Percentiles rank a stretch among this genome's conserved stretches.
These are phyloP conservation scores for Diplotaxis tenuifolia DNA, from an alignment of 345 rosid species.

Conservation along the genomic window DNA sequence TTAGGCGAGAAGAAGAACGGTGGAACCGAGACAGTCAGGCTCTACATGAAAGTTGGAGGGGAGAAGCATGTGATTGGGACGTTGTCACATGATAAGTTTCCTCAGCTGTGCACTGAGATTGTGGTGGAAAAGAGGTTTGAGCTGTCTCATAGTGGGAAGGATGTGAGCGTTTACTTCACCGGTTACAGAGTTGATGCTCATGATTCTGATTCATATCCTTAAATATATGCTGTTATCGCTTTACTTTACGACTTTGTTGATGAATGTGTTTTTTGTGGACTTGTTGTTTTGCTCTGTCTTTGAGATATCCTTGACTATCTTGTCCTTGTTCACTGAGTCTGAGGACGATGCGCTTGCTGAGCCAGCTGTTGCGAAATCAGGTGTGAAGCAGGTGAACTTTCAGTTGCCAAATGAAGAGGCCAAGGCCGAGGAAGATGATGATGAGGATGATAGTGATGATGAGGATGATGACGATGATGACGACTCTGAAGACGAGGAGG, in stretches of 20 bases:
- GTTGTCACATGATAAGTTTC: slow-evolving; percentile 58
- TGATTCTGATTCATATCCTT: slow-evolving; percentile 47
- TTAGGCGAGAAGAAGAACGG: slow-evolving; percentile 58
- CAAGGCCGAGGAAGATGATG: slow-evolving; percentile 33
- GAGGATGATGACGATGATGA: slow-evolving; percentile 30
- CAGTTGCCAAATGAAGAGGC: slow-evolving; percentile 42
- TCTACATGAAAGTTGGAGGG: slow-evolving; percentile 42
- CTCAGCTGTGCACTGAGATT: slow-evolving; percentile 60
- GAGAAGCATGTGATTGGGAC: slow-evolving; percentile 61
- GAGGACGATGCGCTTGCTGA: slow-evolving; percentile 32
- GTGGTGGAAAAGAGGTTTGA: slow-evolving; percentile 51
- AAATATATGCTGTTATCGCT: not conserved
- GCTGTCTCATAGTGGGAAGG: slow-evolving; percentile 67
- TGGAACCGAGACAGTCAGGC: slow-evolving; percentile 38
- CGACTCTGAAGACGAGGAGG: slow-evolving; percentile 27
- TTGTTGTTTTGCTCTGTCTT: not conserved
- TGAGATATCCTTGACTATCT: slow-evolving; percentile 36
- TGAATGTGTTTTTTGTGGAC: not conserved
- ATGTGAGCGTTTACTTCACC: slow-evolving; percentile 63
- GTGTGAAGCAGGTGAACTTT: slow-evolving; percentile 45
- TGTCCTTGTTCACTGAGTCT: slow-evolving; percentile 21
- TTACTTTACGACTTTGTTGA: not conserved
- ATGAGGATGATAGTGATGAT: slow-evolving; percentile 36
- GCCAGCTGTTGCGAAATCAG: slow-evolving; percentile 22
- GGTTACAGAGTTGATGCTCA: slow-evolving; percentile 50